Evolutionary conservation across 768 basidiomycete genomes (phyloP).

Genomic region (Daedalea quercina): DNA sequence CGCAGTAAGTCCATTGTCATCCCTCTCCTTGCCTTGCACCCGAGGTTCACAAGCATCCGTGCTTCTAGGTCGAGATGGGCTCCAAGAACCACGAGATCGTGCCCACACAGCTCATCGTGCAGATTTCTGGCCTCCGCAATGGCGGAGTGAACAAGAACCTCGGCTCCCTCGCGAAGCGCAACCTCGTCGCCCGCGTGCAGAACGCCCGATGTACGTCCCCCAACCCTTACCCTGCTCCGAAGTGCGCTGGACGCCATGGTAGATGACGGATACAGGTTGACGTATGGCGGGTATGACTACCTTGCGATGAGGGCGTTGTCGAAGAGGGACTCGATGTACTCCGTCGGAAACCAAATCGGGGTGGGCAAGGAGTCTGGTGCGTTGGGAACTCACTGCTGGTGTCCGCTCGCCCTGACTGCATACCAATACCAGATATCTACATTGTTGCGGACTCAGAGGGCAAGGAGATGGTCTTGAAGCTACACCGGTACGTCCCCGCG

Average conservation of each 20-base stretch:
- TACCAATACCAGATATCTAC: conserved; percentile 61
- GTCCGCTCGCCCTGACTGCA: neutral
- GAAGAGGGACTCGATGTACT: conserved; percentile 80
- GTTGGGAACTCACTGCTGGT: conserved; percentile 13
- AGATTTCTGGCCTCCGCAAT: conserved; percentile 86
- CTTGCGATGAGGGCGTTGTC: conserved; percentile 91
- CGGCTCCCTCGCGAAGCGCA: conserved; percentile 86
- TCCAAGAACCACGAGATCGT: conserved; percentile 98
- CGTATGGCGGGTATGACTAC: conserved; percentile 98
- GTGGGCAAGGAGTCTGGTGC: conserved; percentile 96
- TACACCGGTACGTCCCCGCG: conserved; percentile 65
- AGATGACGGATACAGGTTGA: conserved; percentile 97
- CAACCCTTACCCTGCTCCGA: neutral
- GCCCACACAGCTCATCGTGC: conserved; percentile 80
- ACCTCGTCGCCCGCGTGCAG: conserved; percentile 83
- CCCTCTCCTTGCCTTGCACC: neutral
- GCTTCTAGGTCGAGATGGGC: conserved; percentile 84
- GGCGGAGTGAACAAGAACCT: conserved; percentile 94
- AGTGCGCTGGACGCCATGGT: neutral
- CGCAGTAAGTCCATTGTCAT: conserved; percentile 45
- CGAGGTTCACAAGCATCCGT: neutral
- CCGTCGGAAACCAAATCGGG: conserved; percentile 96
- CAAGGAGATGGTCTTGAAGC: conserved; percentile 83
- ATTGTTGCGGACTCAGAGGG: conserved; percentile 83
- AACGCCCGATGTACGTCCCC: conserved; percentile 80